Percentiles rank a stretch among this genome's conserved stretches.
Conservation (phyloP, 2,329 filamentous ascomycete species). For the Scopulariopsis brevicaulis region DNA sequence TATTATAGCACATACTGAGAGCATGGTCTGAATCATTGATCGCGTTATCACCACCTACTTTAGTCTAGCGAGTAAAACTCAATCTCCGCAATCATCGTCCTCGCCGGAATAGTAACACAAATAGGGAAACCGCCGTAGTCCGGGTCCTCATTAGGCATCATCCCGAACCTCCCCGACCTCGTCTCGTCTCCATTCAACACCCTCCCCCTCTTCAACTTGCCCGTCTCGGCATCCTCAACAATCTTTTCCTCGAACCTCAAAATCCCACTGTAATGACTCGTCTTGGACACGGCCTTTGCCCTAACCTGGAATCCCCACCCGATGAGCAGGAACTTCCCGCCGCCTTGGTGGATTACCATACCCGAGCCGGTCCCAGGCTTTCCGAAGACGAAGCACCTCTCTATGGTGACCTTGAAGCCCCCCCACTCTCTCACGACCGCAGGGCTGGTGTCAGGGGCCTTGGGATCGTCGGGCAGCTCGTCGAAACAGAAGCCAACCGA, state of each 20-base stretch:
- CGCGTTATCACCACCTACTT: background rate
- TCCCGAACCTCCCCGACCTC: conserved; percentile 17
- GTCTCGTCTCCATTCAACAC: conserved; percentile 21
- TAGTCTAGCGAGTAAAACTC: conserved; percentile 15
- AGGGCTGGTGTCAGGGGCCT: conserved; percentile 5
- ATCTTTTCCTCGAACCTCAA: conserved; percentile 15
- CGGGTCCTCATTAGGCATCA: conserved; percentile 26
- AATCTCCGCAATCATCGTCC: conserved; percentile 29
- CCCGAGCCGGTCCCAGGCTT: conserved; percentile 15
- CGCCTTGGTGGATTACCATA: conserved; percentile 13
- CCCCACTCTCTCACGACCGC: conserved; percentile 9
- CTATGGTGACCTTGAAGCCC: conserved; percentile 16
- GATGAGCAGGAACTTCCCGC: conserved; percentile 13
- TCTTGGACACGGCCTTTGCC: conserved; percentile 9
- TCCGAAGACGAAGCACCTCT: conserved; percentile 19
- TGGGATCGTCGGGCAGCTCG: conserved; percentile 11
- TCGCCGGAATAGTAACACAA: conserved; percentile 32
- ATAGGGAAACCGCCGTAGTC: conserved; percentile 42
- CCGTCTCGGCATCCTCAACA: conserved; percentile 15
- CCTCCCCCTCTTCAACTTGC: conserved; percentile 11
- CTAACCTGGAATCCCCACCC: conserved; percentile 11
- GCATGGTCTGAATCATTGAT: no score
- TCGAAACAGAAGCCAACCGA: conserved; percentile 20
- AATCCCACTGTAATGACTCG: conserved; percentile 13
- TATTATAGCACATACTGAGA: no score